Evolutionary conservation across 2,329 filamentous ascomycete species (phyloP), one percentile per base, ranked within the genome.

Genomic region (Zymoseptoria ardabiliae): DNA sequence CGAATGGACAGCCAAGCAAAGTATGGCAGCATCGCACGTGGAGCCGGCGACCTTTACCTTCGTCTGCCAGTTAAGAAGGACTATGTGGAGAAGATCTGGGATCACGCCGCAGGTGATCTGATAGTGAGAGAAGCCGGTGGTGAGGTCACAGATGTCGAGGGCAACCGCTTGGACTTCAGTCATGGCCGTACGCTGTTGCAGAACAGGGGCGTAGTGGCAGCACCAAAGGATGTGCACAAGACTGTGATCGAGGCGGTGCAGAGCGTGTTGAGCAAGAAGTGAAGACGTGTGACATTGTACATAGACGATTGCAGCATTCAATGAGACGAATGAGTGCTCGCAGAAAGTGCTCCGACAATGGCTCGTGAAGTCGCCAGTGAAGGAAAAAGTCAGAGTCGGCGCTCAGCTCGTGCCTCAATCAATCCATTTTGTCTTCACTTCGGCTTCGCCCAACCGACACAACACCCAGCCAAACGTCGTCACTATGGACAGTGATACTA

Each of bases 1-100:
- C 85, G 93, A 65, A 94, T 99, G 88, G 94, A 99, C 78, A 96
- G 90, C 56, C 94, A 99, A 77, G 93, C 94, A 68, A 99, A 99
- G 77, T 99, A 99, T 77, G 93, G 88, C 63, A 94, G 90, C 41
- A 96, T 99, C 72, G 94, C 94, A 41, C 83, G 94, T 63, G 94
- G 94, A 52, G 91, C 92, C 4, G 94, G 92, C 54, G 94, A 99
- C 72, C 87, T 99, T 65, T 99, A 99, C 77, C 82, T 99, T 59
- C 85, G 95, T 57, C 78, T 99, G 60, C 94, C 94, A 3, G 88
- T 90, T 25, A 89, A 85, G 73, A 88, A 87, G 68, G 87, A 88
- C 57, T 99, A 99, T 78, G 86, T 96, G 74, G 94, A 99, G 82
- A 99, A 99, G 84, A 99, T 99, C 67, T 99, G 94, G 94, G 94